phyloP scores from a whole-genome alignment of 208 protist species.

The Leishmania braziliensis region DNA sequence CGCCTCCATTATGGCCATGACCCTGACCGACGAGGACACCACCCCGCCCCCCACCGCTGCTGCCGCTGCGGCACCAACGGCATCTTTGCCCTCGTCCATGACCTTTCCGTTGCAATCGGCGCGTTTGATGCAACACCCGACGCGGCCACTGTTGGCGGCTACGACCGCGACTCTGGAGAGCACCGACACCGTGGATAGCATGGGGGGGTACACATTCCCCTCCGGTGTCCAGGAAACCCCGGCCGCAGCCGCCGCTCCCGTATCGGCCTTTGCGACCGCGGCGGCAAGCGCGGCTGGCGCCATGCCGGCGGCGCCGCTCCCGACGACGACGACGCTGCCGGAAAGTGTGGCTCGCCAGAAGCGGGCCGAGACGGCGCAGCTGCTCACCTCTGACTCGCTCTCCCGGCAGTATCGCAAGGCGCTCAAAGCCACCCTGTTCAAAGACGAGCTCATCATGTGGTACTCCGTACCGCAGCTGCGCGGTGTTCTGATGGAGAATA shows the following conservation, averaged over 20 bases:
- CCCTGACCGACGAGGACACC: neutral
- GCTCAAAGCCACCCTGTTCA: slow-evolving; percentile 34
- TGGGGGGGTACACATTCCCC: neutral
- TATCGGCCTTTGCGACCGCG: neutral
- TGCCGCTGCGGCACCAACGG: neutral
- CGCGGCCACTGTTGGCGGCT: neutral
- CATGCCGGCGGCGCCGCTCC: neutral
- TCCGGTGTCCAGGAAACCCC: neutral
- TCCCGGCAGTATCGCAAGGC: slow-evolving; percentile 31
- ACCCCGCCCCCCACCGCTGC: neutral
- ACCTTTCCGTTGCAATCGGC: neutral
- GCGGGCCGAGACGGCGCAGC: slow-evolving; percentile 52
- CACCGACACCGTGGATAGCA: too few relatives aligned
- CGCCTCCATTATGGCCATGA: neutral
- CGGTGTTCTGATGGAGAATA: slow-evolving; percentile 42
- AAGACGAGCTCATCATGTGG: slow-evolving; percentile 60
- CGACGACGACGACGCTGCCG: slow-evolving; percentile 5
- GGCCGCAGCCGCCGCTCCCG: neutral
- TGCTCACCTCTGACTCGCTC: slow-evolving; percentile 46
- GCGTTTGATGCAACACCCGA: neutral
- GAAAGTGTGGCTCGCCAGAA: slow-evolving; percentile 31
- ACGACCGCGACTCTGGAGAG: neutral
- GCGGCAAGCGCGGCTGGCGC: neutral
- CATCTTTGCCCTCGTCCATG: neutral
- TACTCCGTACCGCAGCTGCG: slow-evolving; percentile 43